Conservation (phyloP, 1,284 basidiomycete genomes). For the Fomes fomentarius region DNA sequence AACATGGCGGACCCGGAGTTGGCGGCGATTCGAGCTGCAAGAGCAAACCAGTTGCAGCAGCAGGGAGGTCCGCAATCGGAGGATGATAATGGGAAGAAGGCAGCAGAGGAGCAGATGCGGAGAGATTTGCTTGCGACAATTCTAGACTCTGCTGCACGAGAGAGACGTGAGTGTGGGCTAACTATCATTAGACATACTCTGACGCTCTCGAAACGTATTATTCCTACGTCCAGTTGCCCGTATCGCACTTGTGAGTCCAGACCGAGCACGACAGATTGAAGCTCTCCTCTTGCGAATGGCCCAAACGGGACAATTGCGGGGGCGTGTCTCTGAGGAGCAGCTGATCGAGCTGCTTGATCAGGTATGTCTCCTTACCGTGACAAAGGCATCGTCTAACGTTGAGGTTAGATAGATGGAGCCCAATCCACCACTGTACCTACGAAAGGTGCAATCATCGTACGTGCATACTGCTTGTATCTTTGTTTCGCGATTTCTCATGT, state of each 20-base stretch:
- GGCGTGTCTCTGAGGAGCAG: conserved; percentile 85
- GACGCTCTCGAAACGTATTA: conserved; percentile 1
- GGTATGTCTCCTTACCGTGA: conserved; percentile 47
- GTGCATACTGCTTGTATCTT: too few relatives aligned
- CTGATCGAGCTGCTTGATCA: conserved; percentile 93
- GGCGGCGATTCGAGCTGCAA: conserved; percentile 47
- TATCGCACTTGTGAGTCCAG: conserved; percentile 91
- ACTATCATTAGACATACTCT: background rate
- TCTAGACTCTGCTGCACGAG: conserved; percentile 85
- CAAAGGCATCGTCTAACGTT: background rate
- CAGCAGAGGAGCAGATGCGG: conserved; percentile 75
- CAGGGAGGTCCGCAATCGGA: conserved; percentile 28
- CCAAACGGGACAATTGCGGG: conserved; percentile 88
- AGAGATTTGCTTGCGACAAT: conserved; percentile 87
- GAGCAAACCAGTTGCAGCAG: conserved; percentile 43
- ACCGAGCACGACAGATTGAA: conserved; percentile 87
- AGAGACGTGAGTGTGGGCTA: conserved; percentile 75
- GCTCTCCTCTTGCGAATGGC: conserved; percentile 88
- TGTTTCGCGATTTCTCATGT: too few relatives aligned
- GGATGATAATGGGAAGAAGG: conserved; percentile 63
- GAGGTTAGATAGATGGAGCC: conserved; percentile 64
- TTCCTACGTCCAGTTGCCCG: conserved; percentile 79
- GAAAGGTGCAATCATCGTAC: conserved; percentile 72
- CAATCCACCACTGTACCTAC: conserved; percentile 55
- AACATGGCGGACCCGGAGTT: conserved; percentile 42